Percentiles rank a stretch among this genome's conserved stretches.
phyloP scores from a whole-genome alignment of 331 rosid species.

The Telfairia occidentalis region DNA sequence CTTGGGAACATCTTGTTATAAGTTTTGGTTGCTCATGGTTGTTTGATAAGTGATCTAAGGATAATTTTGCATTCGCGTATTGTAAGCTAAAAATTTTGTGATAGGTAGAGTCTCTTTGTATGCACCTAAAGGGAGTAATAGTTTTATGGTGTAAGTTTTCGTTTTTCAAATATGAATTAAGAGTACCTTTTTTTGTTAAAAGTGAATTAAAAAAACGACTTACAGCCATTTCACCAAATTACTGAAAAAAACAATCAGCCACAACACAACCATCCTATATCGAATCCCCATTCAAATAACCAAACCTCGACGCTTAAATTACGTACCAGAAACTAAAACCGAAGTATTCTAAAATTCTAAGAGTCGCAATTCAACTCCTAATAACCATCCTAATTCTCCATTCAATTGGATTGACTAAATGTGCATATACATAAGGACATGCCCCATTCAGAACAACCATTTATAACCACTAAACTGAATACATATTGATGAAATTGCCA shows the following conservation, averaged over 20 bases:
- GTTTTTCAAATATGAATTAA: not conserved
- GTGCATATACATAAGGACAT: not conserved
- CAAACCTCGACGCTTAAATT: not conserved
- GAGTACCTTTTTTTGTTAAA: not conserved
- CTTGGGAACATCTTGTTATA: not conserved
- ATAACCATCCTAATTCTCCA: not conserved
- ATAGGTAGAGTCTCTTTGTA: not conserved
- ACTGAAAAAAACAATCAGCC: not conserved
- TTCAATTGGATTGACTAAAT: not conserved
- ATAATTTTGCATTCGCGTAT: not conserved
- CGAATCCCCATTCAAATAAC: not conserved
- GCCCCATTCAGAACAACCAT: not conserved
- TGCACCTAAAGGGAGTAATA: not conserved
- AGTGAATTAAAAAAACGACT: not conserved
- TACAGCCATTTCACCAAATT: not conserved
- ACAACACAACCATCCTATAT: not conserved
- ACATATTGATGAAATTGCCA: not conserved
- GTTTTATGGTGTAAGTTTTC: not conserved
- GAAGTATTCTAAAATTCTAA: not conserved
- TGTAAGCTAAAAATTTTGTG: not conserved
- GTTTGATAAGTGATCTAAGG: not conserved
- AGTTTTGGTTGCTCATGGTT: not conserved
- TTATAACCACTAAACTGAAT: not conserved
- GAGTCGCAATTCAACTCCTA: not conserved
- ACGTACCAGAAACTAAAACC: not conserved